Evolutionary conservation across 257 asterid genomes (phyloP).

Genomic region (Pogostemon cablin): DNA sequence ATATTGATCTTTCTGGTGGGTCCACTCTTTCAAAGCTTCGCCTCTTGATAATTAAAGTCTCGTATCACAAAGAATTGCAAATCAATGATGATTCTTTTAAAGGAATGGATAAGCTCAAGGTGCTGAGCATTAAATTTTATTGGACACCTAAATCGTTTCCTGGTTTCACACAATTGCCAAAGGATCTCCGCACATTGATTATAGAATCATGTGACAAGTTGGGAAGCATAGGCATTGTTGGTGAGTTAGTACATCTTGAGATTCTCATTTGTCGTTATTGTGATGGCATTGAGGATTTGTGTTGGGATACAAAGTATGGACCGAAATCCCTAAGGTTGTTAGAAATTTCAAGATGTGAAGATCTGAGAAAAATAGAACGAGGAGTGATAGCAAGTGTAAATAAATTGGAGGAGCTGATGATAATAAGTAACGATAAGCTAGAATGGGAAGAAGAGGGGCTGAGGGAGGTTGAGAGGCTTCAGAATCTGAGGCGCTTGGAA

Average conservation of each 20-base stretch:
- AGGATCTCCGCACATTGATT: not conserved
- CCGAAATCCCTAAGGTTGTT: not conserved
- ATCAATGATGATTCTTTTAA: not conserved
- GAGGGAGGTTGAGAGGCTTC: too few species aligned
- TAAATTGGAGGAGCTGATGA: slow-evolving; percentile 15
- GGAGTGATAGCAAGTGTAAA: slow-evolving; percentile 8
- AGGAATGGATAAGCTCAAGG: slow-evolving; percentile 8
- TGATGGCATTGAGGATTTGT: not conserved
- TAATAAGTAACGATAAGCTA: not conserved
- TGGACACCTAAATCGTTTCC: slow-evolving; percentile 5
- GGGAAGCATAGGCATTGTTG: slow-evolving; percentile 8
- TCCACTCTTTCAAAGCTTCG: not conserved
- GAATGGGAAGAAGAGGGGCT: slow-evolving; percentile 24
- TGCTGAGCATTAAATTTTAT: not conserved
- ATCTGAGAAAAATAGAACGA: not conserved
- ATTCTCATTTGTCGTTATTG: not conserved
- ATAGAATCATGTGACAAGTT: not conserved
- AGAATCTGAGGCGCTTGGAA: too few species aligned
- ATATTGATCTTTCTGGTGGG: not conserved
- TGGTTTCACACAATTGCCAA: not conserved
- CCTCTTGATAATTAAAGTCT: not conserved
- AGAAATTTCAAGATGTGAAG: not conserved
- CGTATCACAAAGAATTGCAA: not conserved
- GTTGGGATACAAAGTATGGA: not conserved
- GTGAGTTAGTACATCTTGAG: slow-evolving; percentile 8